Percentiles rank a stretch among this genome's conserved stretches.
phyloP scores from a whole-genome alignment of 2,329 filamentous ascomycete genomes.

The Colletotrichum simmondsii region DNA sequence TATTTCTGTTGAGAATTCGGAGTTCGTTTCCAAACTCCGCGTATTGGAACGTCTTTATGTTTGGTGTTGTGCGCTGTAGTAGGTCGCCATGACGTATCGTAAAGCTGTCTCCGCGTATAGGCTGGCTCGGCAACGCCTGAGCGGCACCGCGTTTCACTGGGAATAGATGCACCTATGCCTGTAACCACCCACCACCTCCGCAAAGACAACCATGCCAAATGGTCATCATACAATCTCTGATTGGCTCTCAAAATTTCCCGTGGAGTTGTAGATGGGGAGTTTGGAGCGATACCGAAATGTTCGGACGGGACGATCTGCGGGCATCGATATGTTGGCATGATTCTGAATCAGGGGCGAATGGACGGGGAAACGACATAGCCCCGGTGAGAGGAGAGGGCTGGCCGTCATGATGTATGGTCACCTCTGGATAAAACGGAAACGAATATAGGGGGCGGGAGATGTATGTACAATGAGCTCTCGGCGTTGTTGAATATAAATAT shows the following conservation, averaged over 20 bases:
- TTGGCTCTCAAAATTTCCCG: not conserved
- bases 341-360: not conserved
- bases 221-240: conserved; percentile 6
- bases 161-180: conserved; percentile 10
- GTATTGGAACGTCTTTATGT: not conserved
- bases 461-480: not conserved
- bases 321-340: not conserved
- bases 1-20: too few species aligned
- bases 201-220: conserved; percentile 11
- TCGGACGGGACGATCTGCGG: conserved; percentile 11
- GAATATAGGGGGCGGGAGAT: not conserved
- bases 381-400: not conserved
- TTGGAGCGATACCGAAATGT: conserved; percentile 8
- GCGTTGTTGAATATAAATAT: conserved; percentile 14
- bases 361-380: not conserved
- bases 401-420: not conserved
- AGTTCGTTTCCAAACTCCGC: not conserved
- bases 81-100: conserved; percentile 13
- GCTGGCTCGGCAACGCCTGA: not conserved
- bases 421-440: not conserved
- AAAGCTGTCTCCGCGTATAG: conserved; percentile 17
- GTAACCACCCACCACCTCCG: not conserved
- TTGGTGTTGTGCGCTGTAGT: not conserved
- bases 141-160: conserved; percentile 16
- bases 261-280: not conserved